phyloP scores from a whole-genome alignment of 257 asterid genomes.

The Solanum pennellii region DNA sequence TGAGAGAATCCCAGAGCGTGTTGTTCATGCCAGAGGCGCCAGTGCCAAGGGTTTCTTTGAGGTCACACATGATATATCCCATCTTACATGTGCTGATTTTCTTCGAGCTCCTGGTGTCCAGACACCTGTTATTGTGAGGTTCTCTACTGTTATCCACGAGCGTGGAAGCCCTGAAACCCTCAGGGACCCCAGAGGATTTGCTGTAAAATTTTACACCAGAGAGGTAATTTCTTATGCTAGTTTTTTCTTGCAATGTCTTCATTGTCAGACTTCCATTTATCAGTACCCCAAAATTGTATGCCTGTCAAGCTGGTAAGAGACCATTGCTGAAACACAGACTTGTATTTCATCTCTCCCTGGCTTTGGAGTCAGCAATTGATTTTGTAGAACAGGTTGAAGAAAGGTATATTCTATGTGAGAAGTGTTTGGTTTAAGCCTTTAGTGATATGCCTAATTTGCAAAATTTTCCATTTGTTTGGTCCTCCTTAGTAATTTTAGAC shows the following conservation, averaged over 20 bases:
- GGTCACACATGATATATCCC: conserved; percentile 83
- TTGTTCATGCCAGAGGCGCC: conserved; percentile 95
- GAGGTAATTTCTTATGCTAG: conserved; percentile 22
- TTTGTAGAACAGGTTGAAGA: background rate
- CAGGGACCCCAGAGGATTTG: conserved; percentile 90
- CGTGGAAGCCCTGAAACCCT: conserved; percentile 98
- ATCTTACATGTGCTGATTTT: conserved; percentile 91
- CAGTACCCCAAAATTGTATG: background rate
- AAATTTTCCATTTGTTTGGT: background rate
- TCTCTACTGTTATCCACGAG: conserved; percentile 95
- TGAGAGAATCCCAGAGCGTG: conserved; percentile 93
- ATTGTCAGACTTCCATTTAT: background rate
- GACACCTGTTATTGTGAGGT: conserved; percentile 83
- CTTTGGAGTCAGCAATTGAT: background rate
- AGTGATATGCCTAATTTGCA: background rate
- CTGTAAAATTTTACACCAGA: conserved; percentile 50
- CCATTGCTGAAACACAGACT: background rate
- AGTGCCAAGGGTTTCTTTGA: conserved; percentile 98
- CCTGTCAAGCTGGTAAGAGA: background rate
- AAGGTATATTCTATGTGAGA: background rate
- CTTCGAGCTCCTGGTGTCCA: conserved; percentile 98
- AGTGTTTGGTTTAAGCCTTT: background rate
- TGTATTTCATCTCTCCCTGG: background rate
- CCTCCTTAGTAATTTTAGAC: background rate
- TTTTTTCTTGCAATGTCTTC: background rate